A percentile compares a stretch with the other conserved stretches of the same genome.
phyloP scores from a whole-genome alignment of 2,329 filamentous ascomycete species.

The Ceratocystis eucalypticola region DNA sequence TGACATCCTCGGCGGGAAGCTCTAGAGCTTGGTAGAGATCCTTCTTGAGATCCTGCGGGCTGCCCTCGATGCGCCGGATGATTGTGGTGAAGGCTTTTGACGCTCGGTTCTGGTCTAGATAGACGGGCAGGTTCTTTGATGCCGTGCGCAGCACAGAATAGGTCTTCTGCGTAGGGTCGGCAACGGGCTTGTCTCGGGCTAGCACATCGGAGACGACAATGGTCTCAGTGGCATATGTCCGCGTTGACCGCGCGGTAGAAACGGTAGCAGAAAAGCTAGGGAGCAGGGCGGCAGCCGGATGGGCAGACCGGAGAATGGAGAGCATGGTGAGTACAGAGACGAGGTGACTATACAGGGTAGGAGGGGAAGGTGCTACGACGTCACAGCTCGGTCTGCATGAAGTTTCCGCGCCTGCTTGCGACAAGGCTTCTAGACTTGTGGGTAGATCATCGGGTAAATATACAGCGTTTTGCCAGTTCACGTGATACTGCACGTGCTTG shows the following conservation, averaged over 20 bases:
- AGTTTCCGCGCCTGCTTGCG: not conserved
- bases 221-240: slow-evolving; percentile 20
- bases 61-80: slow-evolving; percentile 68
- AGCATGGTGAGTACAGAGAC: not conserved
- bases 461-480: not conserved
- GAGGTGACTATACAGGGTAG: not conserved
- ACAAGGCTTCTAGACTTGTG: not conserved
- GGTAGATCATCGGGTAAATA: not conserved
- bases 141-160: slow-evolving; percentile 63
- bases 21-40: slow-evolving; percentile 49
- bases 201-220: slow-evolving; percentile 17
- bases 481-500: not conserved
- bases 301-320: not conserved
- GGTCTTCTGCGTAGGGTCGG: slow-evolving; percentile 30
- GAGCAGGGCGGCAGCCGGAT: slow-evolving; percentile 9
- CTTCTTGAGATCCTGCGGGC: slow-evolving; percentile 46
- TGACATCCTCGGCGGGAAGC: slow-evolving; percentile 41
- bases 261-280: slow-evolving; percentile 9
- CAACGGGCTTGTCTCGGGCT: slow-evolving; percentile 19
- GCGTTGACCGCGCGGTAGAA: slow-evolving; percentile 14
- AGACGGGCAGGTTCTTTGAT: slow-evolving; percentile 61
- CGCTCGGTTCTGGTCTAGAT: slow-evolving; percentile 63
- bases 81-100: slow-evolving; percentile 55
- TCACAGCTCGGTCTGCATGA: not conserved
- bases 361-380: not conserved